Percentiles rank a stretch among this genome's conserved stretches.
Conservation (phyloP, 2,329 filamentous ascomycete genomes). For the Gaeumannomyces sp. region DNA sequence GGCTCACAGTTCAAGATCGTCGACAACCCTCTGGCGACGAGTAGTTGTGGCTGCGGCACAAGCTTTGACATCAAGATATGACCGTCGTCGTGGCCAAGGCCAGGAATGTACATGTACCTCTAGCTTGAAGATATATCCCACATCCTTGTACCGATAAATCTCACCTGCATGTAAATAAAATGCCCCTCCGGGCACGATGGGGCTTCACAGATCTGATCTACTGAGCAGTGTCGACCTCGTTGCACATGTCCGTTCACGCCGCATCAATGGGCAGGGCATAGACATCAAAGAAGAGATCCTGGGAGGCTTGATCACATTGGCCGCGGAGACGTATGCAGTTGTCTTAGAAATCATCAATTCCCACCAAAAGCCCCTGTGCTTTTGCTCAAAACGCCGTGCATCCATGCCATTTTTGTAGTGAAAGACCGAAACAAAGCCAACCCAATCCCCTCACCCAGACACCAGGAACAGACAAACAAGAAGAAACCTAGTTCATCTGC, state of each 20-base stretch:
- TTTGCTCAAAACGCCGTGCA: conserved; percentile 29
- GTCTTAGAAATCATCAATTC: conserved; percentile 26
- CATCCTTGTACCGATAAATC: neutral
- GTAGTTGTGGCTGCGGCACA: conserved; percentile 93
- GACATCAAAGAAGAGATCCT: conserved; percentile 18
- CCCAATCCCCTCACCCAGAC: conserved; percentile 13
- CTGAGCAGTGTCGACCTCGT: no score
- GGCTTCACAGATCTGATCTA: no score
- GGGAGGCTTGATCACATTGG: conserved; percentile 16
- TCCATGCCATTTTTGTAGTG: conserved; percentile 23
- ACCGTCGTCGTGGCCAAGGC: conserved; percentile 4
- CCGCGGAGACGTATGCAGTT: conserved; percentile 1
- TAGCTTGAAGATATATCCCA: neutral
- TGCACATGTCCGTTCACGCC: neutral
- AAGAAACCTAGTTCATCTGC: conserved; percentile 82
- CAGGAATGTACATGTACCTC: neutral
- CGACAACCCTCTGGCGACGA: conserved; percentile 85
- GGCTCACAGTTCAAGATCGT: conserved; percentile 87
- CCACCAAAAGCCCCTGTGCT: conserved; percentile 21
- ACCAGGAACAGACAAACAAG: conserved; percentile 21
- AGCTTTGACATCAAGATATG: conserved; percentile 88
- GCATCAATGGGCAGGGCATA: neutral
- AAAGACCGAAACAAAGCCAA: conserved; percentile 13
- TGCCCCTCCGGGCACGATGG: no score
- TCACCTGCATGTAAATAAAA: neutral